Conservation (phyloP, 169 alveolate genomes). For the Cryptosporidium parvum region DNA sequence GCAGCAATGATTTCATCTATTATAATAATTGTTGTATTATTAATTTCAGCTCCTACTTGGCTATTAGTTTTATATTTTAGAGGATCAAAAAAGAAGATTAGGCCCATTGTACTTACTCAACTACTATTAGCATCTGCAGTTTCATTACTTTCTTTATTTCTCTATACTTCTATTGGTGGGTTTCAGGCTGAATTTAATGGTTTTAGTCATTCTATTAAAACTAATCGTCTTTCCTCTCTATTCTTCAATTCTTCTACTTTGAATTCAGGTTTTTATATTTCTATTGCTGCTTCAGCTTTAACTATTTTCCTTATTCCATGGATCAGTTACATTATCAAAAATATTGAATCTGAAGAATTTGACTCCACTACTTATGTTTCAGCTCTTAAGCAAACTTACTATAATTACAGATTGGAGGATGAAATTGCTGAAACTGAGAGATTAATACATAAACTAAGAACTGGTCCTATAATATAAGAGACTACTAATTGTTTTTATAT, state of each 20-base stretch:
- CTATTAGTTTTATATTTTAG: conserved; percentile 32
- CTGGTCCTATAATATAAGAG: conserved; percentile 38
- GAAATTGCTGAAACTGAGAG: conserved; percentile 62
- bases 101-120: conserved; percentile 49
- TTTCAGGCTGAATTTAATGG: conserved; percentile 67
- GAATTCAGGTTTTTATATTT: conserved; percentile 46
- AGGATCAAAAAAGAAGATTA: conserved; percentile 22
- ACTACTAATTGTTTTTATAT: neutral
- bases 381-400: conserved; percentile 67
- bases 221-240: conserved; percentile 65
- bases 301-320: conserved; percentile 60
- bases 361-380: conserved; percentile 13
- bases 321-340: conserved; percentile 44
- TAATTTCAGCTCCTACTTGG: conserved; percentile 39
- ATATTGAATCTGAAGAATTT: conserved; percentile 4
- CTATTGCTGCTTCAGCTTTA: conserved; percentile 43
- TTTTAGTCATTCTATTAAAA: conserved; percentile 19
- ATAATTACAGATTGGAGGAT: conserved; percentile 37
- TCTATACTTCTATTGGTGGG: conserved; percentile 57
- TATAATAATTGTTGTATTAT: conserved; percentile 16
- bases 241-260: conserved; percentile 56
- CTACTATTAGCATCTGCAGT: conserved; percentile 39
- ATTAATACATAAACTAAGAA: conserved; percentile 14
- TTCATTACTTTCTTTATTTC: conserved; percentile 18
- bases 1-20: conserved; percentile 60